Conservation (phyloP, 1,139 yeast species). For the Spencermartinsiella ligniputridi region DNA sequence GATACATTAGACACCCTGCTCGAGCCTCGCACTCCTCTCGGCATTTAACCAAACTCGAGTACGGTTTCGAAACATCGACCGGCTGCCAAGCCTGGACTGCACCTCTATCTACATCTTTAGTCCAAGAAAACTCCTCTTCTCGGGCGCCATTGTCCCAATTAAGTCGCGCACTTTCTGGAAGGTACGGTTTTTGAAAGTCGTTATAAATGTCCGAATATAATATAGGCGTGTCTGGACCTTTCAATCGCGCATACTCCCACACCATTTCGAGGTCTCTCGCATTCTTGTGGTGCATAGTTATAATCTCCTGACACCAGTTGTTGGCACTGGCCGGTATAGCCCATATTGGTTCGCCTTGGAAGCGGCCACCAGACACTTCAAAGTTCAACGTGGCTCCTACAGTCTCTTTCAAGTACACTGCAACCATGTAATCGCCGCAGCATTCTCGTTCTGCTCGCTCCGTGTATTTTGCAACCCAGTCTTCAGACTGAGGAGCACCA, state of each 20-base stretch:
- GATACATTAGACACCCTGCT: constrained; percentile 28
- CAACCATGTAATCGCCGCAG: constrained; percentile 37
- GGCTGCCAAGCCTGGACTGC: constrained; percentile 4
- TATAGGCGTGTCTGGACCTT: constrained; percentile 19
- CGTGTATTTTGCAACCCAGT: constrained; percentile 24
- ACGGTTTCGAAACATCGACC: constrained; percentile 14
- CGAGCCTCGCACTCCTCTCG: constrained; percentile 23
- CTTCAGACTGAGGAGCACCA: constrained; percentile 10
- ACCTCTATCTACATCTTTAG: constrained; percentile 12
- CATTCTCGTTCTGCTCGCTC: constrained; percentile 26
- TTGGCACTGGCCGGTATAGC: constrained; percentile 18
- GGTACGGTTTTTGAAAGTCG: constrained; percentile 32
- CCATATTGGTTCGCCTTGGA: constrained; percentile 22
- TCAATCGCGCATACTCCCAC: constrained; percentile 32
- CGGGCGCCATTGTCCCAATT: constrained; percentile 33
- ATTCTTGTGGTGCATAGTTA: constrained; percentile 30
- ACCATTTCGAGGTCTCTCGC: constrained; percentile 30
- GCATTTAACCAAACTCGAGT: constrained; percentile 24
- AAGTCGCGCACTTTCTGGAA: constrained; percentile 19
- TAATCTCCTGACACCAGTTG: constrained; percentile 33
- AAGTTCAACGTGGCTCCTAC: constrained; percentile 21
- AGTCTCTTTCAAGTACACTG: constrained; percentile 19
- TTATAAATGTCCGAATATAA: constrained; percentile 30
- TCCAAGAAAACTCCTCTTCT: constrained; percentile 26
- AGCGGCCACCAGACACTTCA: constrained; percentile 17